Evolutionary conservation across 345 rosid genomes (phyloP), one percentile per base, ranked within the genome.

Genomic region (Citrus glauca): DNA sequence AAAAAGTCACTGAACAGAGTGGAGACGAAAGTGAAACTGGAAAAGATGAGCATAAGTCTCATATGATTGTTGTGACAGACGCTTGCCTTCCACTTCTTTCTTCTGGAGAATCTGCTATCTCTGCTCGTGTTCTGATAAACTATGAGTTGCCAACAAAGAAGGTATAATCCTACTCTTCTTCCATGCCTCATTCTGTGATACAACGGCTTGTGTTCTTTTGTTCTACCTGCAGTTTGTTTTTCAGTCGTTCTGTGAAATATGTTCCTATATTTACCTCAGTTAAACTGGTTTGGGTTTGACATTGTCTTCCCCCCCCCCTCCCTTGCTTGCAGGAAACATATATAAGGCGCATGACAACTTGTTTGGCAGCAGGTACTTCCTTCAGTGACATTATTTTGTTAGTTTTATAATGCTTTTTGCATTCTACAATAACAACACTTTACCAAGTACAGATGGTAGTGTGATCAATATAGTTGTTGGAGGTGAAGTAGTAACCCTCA

Each of bases 391-490:
- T 37, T 66, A 28, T 40, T 32, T 74, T 64, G 25, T 59, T 66
- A 4, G 57, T 66, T 19, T 30, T 69, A 2, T 33, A 19, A 24
- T 72, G 45, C 64, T 42, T 38, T 78, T 37, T 77, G 68, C 73
- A 66, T 77, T 72, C 79, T 30, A 2, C 30, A 65, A 22, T 74
- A 68, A 73, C 67, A 45, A 48, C 22, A 14, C 60, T 7, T 25
- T 66, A 64, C 61, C 24, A 53, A 85, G 19, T 81, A 79, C 89
- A 95, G 99, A 93, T 90, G 99, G 99, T 75, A 88, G 92, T 78
- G 88, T 89, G 1, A 92, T 95, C 85, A 95, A 95, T 83, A 88
- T 95, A 93, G 94, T 93, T 27, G 96, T 90, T 71, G 99, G 99
- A 63, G 97, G 98, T 55, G 97, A 93, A 90, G 98, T 95, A 1